These are phyloP conservation scores for Apiotrichum domesticum DNA, from an alignment of 1,284 basidiomycete species.

Conservation along the genomic window DNA sequence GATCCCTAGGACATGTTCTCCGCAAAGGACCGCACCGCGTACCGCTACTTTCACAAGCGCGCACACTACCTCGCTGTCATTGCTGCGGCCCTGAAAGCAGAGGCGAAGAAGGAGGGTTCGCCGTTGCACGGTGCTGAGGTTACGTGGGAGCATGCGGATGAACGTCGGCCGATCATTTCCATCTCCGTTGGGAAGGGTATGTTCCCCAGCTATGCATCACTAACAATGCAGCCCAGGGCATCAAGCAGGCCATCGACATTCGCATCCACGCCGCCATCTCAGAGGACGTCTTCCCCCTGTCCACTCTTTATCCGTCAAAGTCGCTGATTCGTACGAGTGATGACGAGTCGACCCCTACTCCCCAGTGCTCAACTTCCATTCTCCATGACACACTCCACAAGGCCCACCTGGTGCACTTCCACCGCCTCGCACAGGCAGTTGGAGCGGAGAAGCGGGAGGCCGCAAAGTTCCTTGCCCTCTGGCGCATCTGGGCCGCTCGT, in stretches of 20 bases:
- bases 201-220: neutral
- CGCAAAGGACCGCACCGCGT: conserved; percentile 88
- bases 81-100: conserved; percentile 56
- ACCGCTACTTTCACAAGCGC: conserved; percentile 86
- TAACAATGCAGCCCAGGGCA: conserved; percentile 49
- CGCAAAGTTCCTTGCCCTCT: conserved; percentile 65
- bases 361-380: conserved; percentile 72
- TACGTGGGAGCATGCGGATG: conserved; percentile 62
- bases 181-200: conserved; percentile 22
- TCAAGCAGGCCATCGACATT: conserved; percentile 64
- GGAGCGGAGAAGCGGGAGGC: conserved; percentile 54
- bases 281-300: conserved; percentile 56
- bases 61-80: conserved; percentile 83
- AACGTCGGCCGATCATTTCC: conserved; percentile 27
- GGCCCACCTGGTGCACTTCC: conserved; percentile 62
- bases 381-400: conserved; percentile 63
- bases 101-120: conserved; percentile 53
- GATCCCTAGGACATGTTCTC: conserved; percentile 60
- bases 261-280: conserved; percentile 68
- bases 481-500: conserved; percentile 86
- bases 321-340: conserved; percentile 56
- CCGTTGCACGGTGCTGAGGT: conserved; percentile 58
- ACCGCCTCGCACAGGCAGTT: conserved; percentile 58
- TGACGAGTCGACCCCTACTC: conserved; percentile 52
- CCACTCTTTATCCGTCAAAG: conserved; percentile 66